A percentile compares a stretch with the other conserved stretches of the same genome.
Evolutionary conservation across 768 basidiomycete genomes (phyloP).

Genomic region (Cystobasidium tubakii): DNA sequence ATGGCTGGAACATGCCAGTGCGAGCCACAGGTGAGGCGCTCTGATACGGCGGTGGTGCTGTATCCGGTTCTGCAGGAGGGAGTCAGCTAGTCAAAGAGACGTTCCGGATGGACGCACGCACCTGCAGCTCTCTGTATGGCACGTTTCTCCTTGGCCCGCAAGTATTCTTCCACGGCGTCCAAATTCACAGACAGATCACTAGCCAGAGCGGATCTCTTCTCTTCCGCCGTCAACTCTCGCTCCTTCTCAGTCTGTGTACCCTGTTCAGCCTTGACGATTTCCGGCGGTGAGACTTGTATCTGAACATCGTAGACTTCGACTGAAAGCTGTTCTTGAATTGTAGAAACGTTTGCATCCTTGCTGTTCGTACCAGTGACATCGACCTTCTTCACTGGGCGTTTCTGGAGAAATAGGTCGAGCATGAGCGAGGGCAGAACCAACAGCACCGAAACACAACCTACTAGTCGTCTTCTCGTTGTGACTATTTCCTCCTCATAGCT

Average conservation of each 20-base stretch:
- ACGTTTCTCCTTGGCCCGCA: constrained; percentile 9
- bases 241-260: constrained; percentile 1
- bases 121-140: neutral
- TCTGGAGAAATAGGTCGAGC: neutral
- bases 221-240: neutral
- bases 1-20: neutral
- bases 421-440: neutral
- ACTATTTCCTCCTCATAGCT: constrained; percentile 34
- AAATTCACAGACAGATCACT: constrained; percentile 12
- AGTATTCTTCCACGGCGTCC: constrained; percentile 19
- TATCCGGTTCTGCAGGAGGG: constrained; percentile 3
- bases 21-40: neutral
- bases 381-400: constrained; percentile 7
- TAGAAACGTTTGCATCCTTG: neutral
- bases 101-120: neutral
- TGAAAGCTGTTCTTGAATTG: neutral
- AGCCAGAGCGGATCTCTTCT: neutral
- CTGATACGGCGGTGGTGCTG: constrained; percentile 25
- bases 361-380: neutral
- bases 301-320: constrained; percentile 11
- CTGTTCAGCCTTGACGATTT: neutral
- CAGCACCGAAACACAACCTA: neutral
- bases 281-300: neutral
- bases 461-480: constrained; percentile 25
- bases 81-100: neutral